Conservation (phyloP, 1,284 basidiomycete genomes). For the Blastosporella zonata region DNA sequence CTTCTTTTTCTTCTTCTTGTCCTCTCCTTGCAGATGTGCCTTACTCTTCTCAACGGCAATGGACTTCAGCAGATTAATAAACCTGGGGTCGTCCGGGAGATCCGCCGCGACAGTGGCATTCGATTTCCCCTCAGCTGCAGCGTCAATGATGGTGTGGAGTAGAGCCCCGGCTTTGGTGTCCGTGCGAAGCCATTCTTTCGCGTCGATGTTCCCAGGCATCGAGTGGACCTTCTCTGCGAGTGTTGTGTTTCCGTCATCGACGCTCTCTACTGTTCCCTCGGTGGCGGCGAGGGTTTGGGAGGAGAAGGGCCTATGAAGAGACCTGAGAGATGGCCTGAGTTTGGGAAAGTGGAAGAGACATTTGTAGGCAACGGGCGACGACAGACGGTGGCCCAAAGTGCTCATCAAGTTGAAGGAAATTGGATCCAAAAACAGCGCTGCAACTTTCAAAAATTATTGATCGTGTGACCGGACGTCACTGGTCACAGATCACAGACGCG, state of each 20-base stretch:
- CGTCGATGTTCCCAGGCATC: too few relatives aligned
- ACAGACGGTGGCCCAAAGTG: slow-evolving; percentile 6
- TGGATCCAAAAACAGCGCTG: not conserved
- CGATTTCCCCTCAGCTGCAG: too few relatives aligned
- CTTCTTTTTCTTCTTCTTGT: not conserved
- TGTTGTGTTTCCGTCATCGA: too few relatives aligned
- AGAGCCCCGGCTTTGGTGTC: too few relatives aligned
- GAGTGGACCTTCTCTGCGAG: too few relatives aligned
- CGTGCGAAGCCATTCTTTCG: too few relatives aligned
- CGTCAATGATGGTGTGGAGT: too few relatives aligned
- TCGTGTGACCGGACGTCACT: not conserved
- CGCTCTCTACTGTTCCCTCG: not conserved
- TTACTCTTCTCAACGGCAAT: not conserved
- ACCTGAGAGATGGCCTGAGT: too few relatives aligned
- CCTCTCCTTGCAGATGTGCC: not conserved
- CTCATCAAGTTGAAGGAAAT: slow-evolving; percentile 13
- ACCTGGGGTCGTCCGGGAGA: too few relatives aligned
- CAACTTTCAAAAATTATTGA: not conserved
- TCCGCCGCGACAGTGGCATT: too few relatives aligned
- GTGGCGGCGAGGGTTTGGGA: not conserved
- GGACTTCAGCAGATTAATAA: too few relatives aligned
- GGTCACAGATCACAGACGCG: not conserved
- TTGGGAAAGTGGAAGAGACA: slow-evolving; percentile 2
- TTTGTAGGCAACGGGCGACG: not conserved
- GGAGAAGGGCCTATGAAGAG: not conserved